Base-by-base conservation (phyloP, 306 rosid genomes). In the Cicer chorassanicum region DNA sequence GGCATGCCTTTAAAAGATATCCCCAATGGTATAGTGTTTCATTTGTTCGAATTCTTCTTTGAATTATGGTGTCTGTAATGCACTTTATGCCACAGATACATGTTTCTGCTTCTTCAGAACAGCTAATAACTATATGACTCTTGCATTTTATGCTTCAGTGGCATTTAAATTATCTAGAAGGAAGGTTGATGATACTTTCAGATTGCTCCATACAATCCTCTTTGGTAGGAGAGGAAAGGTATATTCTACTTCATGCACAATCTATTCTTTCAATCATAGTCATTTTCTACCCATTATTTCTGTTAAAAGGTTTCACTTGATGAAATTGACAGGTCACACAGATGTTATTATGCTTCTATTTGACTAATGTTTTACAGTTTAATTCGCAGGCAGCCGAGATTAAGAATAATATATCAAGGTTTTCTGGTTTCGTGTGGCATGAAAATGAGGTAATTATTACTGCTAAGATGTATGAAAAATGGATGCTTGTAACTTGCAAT, bases 201-300 rank as follows among this genome's bases (percentile, higher is more conserved):
- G 86, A 83, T 78, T 94, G 82, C 93, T 94, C 63, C 99, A 94
- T 79, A 86, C 96, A 9, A 88, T 94, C 79, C 90, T 94, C 55
- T 94, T 90, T 80, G 93, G 96, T 77, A 85, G 98, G 86, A 91
- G 99, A 75, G 97, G 96, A 69, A 94, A 94, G 97, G 99, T 94
- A 81, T 81, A 53, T 43, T 76, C 15, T 83, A 46, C 73, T 41
- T 68, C 70, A 5, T 51, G 11, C 49, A 77, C 69, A 69, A 48
- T 67, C 46, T 64, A 9, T 65, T 14, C 57, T 59, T 57, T 72
- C 51, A 53, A 44, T 21, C 74, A 16, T 8, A 63, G 50, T 74
- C 15, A 19, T 39, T 55, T 38, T 77, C 57, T 48, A 11, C 74
- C 53, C 13, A 42, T 66, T 6, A 7, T 24, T 77, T 67, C 57